These are phyloP conservation scores for Stereocaulon alpinum DNA, from an alignment of 495 filamentous ascomycete genomes.

Conservation along the genomic window DNA sequence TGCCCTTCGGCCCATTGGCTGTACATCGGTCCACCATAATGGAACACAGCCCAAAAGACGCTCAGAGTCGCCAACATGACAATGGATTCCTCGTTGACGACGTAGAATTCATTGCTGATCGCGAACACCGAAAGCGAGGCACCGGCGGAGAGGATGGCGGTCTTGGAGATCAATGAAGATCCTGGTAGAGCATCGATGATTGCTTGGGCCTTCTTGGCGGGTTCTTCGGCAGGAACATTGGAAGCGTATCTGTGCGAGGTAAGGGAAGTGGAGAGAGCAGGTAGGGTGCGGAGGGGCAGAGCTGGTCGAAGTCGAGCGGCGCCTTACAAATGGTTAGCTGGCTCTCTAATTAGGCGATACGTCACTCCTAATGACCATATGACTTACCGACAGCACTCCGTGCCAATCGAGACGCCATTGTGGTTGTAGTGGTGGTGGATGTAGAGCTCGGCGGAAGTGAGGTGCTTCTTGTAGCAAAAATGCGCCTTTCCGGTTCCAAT, in stretches of 20 bases:
- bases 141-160: constrained; percentile 85
- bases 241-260: constrained; percentile 57
- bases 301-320: constrained; percentile 80
- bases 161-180: constrained; percentile 81
- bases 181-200: constrained; percentile 85
- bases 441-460: constrained; percentile 3
- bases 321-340: constrained; percentile 43
- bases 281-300: constrained; percentile 55
- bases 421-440: constrained; percentile 19
- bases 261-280: constrained; percentile 56
- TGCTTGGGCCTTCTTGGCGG: constrained; percentile 89
- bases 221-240: constrained; percentile 69
- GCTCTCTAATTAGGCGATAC: constrained; percentile 15
- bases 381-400: constrained; percentile 81
- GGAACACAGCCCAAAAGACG: constrained; percentile 78
- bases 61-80: constrained; percentile 79
- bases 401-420: constrained; percentile 93
- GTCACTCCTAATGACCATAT: neutral
- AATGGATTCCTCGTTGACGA: constrained; percentile 96
- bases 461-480: neutral
- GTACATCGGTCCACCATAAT: constrained; percentile 89
- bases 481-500: neutral
- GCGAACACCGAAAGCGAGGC: constrained; percentile 87
- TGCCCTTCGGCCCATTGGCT: constrained; percentile 82
- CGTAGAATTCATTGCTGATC: constrained; percentile 98